These are phyloP conservation scores for Rhododendron molle DNA, from an alignment of 148 eudicot species.

Conservation along the genomic window DNA sequence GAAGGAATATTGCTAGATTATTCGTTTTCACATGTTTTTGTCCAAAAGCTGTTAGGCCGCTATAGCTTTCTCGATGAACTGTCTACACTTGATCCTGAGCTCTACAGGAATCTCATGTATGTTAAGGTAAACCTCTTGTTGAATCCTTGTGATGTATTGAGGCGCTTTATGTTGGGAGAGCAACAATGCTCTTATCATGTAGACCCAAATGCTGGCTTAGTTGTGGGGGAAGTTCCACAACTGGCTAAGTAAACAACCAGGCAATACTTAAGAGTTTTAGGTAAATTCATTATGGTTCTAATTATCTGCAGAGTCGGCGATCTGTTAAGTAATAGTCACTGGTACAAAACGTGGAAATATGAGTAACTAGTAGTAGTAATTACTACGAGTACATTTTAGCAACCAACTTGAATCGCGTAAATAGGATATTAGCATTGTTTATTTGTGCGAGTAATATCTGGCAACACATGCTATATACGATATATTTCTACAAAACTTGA, in stretches of 20 bases:
- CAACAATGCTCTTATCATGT: neutral
- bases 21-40: slow-evolving; percentile 88
- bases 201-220: neutral
- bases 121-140: slow-evolving; percentile 60
- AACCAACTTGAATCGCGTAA: neutral
- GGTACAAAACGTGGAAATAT: neutral
- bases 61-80: slow-evolving; percentile 94
- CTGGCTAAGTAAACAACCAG: neutral
- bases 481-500: neutral
- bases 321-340: neutral
- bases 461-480: neutral
- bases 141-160: neutral
- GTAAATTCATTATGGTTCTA: neutral
- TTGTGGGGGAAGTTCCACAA: neutral
- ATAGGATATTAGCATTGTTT: neutral
- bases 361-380: neutral
- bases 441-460: neutral
- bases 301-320: neutral
- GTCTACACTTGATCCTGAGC: slow-evolving; percentile 91
- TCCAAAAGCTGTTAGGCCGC: slow-evolving; percentile 91
- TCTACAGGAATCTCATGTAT: slow-evolving; percentile 87
- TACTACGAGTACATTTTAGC: neutral
- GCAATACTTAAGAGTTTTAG: neutral
- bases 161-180: neutral
- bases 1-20: slow-evolving; percentile 92